phyloP scores from a whole-genome alignment of 345 rosid genomes.

The Brassica juncea region DNA sequence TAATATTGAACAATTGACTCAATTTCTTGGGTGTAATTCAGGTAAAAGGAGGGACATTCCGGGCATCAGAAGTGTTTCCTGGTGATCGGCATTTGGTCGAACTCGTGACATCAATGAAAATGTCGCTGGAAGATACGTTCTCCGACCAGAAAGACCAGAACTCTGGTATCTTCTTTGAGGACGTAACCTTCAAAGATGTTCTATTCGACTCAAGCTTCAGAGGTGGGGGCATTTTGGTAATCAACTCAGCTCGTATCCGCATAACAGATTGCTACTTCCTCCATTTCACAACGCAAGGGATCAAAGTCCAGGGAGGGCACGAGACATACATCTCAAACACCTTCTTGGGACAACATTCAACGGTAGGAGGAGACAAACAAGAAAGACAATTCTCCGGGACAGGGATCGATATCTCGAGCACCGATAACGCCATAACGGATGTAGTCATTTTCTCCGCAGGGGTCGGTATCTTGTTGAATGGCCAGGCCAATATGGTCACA shows the following conservation, averaged over 20 bases:
- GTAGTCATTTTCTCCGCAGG: constrained; percentile 69
- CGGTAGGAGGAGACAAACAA: constrained; percentile 53
- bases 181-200: constrained; percentile 59
- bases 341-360: constrained; percentile 63
- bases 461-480: constrained; percentile 51
- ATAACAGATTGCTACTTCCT: constrained; percentile 58
- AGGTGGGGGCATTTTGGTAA: constrained; percentile 61
- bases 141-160: constrained; percentile 24
- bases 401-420: constrained; percentile 59
- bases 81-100: constrained; percentile 61
- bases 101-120: constrained; percentile 45
- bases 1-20: neutral
- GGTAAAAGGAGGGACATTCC: constrained; percentile 69
- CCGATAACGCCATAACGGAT: constrained; percentile 63
- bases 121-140: constrained; percentile 19
- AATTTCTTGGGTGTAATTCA: constrained; percentile 10
- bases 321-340: constrained; percentile 63
- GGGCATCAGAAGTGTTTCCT: constrained; percentile 64
- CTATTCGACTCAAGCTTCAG: constrained; percentile 62
- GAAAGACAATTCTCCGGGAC: constrained; percentile 65
- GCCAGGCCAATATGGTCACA: constrained; percentile 62
- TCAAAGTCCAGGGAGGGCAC: constrained; percentile 61
- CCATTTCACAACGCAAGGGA: constrained; percentile 68
- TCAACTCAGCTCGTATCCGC: constrained; percentile 59
- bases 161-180: constrained; percentile 49